Evolutionary conservation across 768 basidiomycete species (phyloP).

Genomic region (Suillus alpinus): DNA sequence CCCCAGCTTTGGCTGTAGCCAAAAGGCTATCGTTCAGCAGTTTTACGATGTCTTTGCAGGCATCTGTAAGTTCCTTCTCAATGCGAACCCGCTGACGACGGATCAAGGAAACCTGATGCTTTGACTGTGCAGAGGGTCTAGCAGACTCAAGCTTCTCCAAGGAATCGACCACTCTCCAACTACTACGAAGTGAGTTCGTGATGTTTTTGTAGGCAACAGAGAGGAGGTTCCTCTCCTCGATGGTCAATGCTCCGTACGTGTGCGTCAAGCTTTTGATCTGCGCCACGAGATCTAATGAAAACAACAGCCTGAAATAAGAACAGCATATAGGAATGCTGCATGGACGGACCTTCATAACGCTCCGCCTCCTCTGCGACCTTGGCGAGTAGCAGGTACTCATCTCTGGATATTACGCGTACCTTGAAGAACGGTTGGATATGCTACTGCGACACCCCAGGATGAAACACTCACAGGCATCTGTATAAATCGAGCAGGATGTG

Average conservation of each 20-base stretch:
- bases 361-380: constrained; percentile 87
- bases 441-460: background rate
- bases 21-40: constrained; percentile 61
- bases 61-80: constrained; percentile 70
- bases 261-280: constrained; percentile 77
- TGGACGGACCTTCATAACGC: constrained; percentile 72
- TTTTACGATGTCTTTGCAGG: constrained; percentile 77
- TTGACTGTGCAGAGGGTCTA: constrained; percentile 29
- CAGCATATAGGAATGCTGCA: background rate
- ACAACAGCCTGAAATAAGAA: constrained; percentile 1
- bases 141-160: constrained; percentile 60
- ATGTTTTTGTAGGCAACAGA: constrained; percentile 91
- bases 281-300: constrained; percentile 61
- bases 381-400: constrained; percentile 58
- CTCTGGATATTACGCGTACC: constrained; percentile 32
- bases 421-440: constrained; percentile 12
- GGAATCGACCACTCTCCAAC: constrained; percentile 79
- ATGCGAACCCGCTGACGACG: constrained; percentile 72
- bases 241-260: constrained; percentile 64
- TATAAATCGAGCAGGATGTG: background rate
- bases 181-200: constrained; percentile 78
- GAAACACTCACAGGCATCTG: constrained; percentile 27
- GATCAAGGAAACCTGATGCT: constrained; percentile 59
- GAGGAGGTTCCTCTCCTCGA: constrained; percentile 86
- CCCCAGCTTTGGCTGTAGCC: constrained; percentile 65